A percentile compares a stretch with the other conserved stretches of the same genome.
phyloP scores from a whole-genome alignment of 2,329 filamentous ascomycete species.

The Cladophialophora yegresii region DNA sequence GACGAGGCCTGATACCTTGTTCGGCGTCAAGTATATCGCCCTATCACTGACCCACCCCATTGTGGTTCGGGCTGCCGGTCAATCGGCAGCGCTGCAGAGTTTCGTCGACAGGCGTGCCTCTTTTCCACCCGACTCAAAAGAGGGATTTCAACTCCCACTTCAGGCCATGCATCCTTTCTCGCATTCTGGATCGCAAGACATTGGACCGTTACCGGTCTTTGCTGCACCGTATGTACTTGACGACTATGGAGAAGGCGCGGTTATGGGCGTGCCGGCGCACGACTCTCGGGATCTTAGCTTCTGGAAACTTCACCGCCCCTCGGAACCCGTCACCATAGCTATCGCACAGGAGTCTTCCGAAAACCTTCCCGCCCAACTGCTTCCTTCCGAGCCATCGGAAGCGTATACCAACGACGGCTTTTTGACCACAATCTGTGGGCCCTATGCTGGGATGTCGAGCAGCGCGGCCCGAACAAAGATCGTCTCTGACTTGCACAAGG shows the following conservation, averaged over 20 bases:
- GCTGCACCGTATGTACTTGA: conserved; percentile 82
- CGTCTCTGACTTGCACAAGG: conserved; percentile 52
- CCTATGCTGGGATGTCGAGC: conserved; percentile 66
- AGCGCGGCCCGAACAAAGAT: conserved; percentile 63
- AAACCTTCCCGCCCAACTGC: conserved; percentile 27
- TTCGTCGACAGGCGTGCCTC: conserved; percentile 64
- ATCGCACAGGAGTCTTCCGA: conserved; percentile 51
- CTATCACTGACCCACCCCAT: conserved; percentile 72
- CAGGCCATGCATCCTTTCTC: conserved; percentile 66
- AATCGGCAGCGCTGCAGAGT: conserved; percentile 62
- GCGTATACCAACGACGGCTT: conserved; percentile 68
- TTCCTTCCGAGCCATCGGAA: conserved; percentile 43
- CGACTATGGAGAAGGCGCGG: conserved; percentile 81
- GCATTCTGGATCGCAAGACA: conserved; percentile 55
- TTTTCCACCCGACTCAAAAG: conserved; percentile 59
- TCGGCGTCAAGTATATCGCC: conserved; percentile 81
- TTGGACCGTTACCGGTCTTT: conserved; percentile 69
- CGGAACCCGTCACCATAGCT: conserved; percentile 64
- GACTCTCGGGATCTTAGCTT: conserved; percentile 77
- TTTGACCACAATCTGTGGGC: conserved; percentile 66
- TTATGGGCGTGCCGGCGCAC: conserved; percentile 90
- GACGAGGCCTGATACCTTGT: conserved; percentile 82
- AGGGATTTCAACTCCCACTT: conserved; percentile 67
- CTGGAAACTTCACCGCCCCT: conserved; percentile 68
- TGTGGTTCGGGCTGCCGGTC: conserved; percentile 62